A percentile compares a stretch with the other conserved stretches of the same genome.
Conservation (phyloP, 306 rosid species). For the Canavalia ensiformis region DNA sequence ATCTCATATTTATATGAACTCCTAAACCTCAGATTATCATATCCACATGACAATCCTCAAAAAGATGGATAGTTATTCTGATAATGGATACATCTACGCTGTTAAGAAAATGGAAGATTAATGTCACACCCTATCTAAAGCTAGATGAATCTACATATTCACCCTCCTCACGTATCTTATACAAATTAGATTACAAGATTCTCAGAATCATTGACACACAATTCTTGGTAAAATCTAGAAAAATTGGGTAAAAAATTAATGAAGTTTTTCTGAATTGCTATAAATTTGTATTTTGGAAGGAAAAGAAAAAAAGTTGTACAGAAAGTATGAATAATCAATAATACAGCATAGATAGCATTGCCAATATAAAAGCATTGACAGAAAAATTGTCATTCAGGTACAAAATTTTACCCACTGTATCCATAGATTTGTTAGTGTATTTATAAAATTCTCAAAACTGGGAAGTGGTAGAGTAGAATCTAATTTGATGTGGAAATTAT, state of each 20-base stretch:
- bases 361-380: background rate
- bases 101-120: background rate
- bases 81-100: background rate
- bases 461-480: conserved; percentile 8
- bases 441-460: conserved; percentile 14
- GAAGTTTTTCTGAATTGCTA: background rate
- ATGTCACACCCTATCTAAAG: conserved; percentile 18
- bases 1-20: conserved; percentile 16
- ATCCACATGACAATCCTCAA: background rate
- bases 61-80: background rate
- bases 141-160: conserved; percentile 4
- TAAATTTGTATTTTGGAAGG: conserved; percentile 15
- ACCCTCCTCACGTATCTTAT: background rate
- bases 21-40: background rate
- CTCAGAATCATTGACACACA: background rate
- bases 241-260: background rate
- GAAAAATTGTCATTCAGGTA: conserved; percentile 11
- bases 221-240: background rate
- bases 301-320: background rate
- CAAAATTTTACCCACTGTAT: conserved; percentile 5
- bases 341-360: conserved; percentile 1
- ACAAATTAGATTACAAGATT: background rate
- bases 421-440: conserved; percentile 18
- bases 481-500: conserved; percentile 15
- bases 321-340: conserved; percentile 9